Percentiles rank a stretch among this genome's conserved stretches.
These are phyloP conservation scores for Chlorella ohadii DNA, from an alignment of 139 green algal genomes.

Conservation along the genomic window DNA sequence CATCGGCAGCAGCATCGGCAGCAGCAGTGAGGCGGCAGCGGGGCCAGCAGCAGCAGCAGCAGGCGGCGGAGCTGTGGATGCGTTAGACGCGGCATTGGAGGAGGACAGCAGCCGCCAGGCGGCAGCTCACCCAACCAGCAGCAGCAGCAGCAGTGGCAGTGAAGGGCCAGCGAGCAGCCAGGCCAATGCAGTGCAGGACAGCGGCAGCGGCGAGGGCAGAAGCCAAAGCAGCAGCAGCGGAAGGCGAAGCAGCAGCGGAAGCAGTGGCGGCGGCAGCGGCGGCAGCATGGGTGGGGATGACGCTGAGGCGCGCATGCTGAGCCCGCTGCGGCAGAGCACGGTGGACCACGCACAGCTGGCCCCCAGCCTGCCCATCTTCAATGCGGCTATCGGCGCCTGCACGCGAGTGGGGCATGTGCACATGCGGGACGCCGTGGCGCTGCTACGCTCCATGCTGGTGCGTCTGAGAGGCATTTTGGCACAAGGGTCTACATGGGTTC, in stretches of 20 bases:
- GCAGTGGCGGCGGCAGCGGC: too few species aligned
- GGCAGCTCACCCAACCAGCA: too few species aligned
- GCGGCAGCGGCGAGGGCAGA: too few species aligned
- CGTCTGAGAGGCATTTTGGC: too few species aligned
- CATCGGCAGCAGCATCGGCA: not conserved
- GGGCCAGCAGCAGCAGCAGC: not conserved
- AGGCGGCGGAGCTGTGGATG: not conserved
- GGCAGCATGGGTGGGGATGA: too few species aligned
- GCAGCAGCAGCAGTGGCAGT: too few species aligned
- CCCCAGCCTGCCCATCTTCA: conserved; percentile 17
- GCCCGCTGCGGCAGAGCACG: conserved; percentile 2
- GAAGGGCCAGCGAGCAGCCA: too few species aligned
- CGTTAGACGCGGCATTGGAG: not conserved
- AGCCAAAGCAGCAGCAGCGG: too few species aligned
- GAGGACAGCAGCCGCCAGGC: too few species aligned
- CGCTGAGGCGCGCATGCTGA: not conserved
- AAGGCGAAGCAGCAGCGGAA: too few species aligned
- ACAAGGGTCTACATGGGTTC: too few species aligned
- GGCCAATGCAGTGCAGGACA: too few species aligned
- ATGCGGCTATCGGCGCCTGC: conserved; percentile 28
- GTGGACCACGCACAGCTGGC: not conserved
- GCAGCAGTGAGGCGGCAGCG: conserved; percentile 1
- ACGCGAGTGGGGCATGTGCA: conserved; percentile 12
- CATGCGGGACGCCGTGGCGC: conserved; percentile 15
- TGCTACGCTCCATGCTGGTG: conserved; percentile 75